Percentiles rank a stretch among this genome's conserved stretches.
phyloP scores from a whole-genome alignment of 148 eudicot genomes.

The Rhododendron vialii region DNA sequence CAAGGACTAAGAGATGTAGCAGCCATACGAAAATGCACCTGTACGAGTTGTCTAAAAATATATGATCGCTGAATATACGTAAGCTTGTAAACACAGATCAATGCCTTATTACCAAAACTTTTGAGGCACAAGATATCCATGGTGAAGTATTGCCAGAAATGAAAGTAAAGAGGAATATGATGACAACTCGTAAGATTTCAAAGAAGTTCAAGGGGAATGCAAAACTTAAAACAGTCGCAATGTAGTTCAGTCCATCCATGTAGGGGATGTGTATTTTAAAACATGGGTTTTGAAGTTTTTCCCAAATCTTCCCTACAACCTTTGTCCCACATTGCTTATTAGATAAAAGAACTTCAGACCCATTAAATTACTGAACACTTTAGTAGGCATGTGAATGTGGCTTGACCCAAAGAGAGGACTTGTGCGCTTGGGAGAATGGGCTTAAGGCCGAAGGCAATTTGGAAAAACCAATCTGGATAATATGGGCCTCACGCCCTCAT shows the following conservation, averaged over 20 bases:
- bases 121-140: not conserved
- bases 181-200: not conserved
- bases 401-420: too few relatives aligned
- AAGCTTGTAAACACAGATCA: not conserved
- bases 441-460: too few relatives aligned
- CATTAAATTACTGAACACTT: too few relatives aligned
- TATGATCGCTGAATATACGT: not conserved
- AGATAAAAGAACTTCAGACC: too few relatives aligned
- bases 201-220: not conserved
- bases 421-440: too few relatives aligned
- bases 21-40: not conserved
- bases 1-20: not conserved
- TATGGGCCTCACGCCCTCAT: too few relatives aligned
- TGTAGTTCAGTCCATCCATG: not conserved
- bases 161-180: not conserved
- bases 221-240: not conserved
- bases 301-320: too few relatives aligned
- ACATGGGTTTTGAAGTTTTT: too few relatives aligned
- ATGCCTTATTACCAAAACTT: not conserved
- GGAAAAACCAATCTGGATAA: too few relatives aligned
- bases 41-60: not conserved
- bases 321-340: too few relatives aligned
- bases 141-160: not conserved
- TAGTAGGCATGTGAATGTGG: too few relatives aligned
- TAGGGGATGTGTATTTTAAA: too few relatives aligned